Evolutionary conservation across 768 basidiomycete genomes (phyloP), one percentile per base, ranked within the genome.

Genomic region (Boletus sp.): DNA sequence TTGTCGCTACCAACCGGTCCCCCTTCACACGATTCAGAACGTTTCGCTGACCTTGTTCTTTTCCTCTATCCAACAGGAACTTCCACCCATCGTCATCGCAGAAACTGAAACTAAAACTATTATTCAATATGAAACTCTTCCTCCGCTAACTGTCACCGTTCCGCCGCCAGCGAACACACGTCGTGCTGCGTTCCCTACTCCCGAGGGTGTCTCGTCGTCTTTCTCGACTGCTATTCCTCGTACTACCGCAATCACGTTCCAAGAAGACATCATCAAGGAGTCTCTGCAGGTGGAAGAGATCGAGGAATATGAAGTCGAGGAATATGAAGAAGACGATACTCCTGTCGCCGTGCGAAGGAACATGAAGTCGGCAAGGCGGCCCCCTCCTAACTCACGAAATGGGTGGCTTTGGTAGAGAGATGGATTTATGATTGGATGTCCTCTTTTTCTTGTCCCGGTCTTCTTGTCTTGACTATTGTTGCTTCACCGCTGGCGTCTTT

Each of bases 101-200:
- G 82, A 83, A 75, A 78, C 82, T 47, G 78, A 83, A 76, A 87
- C 83, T 60, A 86, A 83, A 76, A 88, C 83, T 45, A 74, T 86
- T 52, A 75, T 87, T 58, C 77, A 81, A 71, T 73, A 71, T 46
- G 73, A 73, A 66, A 75, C 72, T n/a, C 75, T 65, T 61, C 77
- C 69, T 67, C 85, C 85, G 52, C 75, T 86, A 72, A 84, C 85
- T 60, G 80, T 87, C 65, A 83, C 83, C 51, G 81, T 87, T 60
- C 89, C 88, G 46, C 82, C 88, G 29, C 90, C 90, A 59, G 86
- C 89, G 66, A 88, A 83, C 68, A 91, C 89, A 50, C 89, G 89
- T 59, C 80, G 82, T 64, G 90, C 85, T 57, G 83, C 87, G 30
- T 80, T 81, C 63, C 90, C 90, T 20, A 81, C 83, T 30, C 90